Evolutionary conservation across 305 asterid species (phyloP), one percentile per base, ranked within the genome.

Genomic region (Fraxinus albicans): DNA sequence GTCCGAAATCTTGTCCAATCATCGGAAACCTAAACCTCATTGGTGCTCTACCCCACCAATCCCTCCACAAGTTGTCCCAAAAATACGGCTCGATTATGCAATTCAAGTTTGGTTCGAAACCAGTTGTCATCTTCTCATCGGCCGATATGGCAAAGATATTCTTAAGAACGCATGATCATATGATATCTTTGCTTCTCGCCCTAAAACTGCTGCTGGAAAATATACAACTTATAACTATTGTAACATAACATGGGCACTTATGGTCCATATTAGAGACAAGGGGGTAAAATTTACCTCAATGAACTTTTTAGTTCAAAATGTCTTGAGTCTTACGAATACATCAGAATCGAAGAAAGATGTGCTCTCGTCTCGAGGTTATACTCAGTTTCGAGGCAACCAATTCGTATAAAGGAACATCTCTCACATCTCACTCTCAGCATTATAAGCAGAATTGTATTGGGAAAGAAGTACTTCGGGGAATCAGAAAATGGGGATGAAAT

Each of bases 111-210:
- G 88, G 89, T 19, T 29, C 82, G 13, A 42, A 33, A 4, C 86
- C 88, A 6, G 81, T 86, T 7, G 77, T 86, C 7, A 81, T 86
- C 3, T 87, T 88, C 12, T 86, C 89, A 13, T 47, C 58, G 2
- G 79, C 89, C 33, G 81, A 83, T 69, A 81, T 79, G 87, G 90
- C 88, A 5, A 77, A 87, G 58, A 55, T 77, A 55, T 83, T 87
- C 58, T 47, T 87, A 21, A 80, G 60, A 27, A 53, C 53, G 4
- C 86, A 83, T 35, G 88, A 85, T 76, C 38, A 58, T 25, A 25
- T 25, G 27, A 25, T 1, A 70, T 36, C 8, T 87, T 85, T 9
- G 81, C 88, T 38, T 80, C 87, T 6, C 58, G 85, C 67, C 88
- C 84, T 70, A 15, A 13, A 47, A 47, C 6, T 47, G 58, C 58